Conservation (phyloP, 495 filamentous ascomycete species). For the Parathielavia appendiculata region DNA sequence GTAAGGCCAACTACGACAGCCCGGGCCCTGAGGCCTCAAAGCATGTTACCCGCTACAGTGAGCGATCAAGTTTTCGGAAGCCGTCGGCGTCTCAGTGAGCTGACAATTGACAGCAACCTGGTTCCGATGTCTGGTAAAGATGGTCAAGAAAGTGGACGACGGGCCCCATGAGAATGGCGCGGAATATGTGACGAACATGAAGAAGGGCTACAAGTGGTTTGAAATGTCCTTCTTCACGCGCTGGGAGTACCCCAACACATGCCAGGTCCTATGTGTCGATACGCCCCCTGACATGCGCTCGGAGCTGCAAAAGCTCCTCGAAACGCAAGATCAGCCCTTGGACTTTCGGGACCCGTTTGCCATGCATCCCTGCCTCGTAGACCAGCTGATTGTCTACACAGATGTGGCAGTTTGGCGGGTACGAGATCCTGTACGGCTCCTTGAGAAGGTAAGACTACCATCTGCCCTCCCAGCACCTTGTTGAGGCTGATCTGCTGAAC, state of each 20-base stretch:
- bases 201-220: slow-evolving; percentile 22
- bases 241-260: slow-evolving; percentile 15
- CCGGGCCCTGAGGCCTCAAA: not conserved
- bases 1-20: slow-evolving; percentile 13
- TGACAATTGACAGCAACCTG: slow-evolving; percentile 20
- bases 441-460: slow-evolving; percentile 20
- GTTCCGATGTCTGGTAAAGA: slow-evolving; percentile 23
- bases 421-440: slow-evolving; percentile 21
- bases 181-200: slow-evolving; percentile 15
- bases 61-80: no score
- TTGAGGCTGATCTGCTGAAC: no score
- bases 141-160: slow-evolving; percentile 18
- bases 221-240: slow-evolving; percentile 26
- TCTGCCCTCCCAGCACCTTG: not conserved
- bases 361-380: slow-evolving; percentile 23
- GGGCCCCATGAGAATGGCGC: slow-evolving; percentile 12
- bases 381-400: slow-evolving; percentile 18
- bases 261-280: slow-evolving; percentile 22
- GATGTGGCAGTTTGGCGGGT: slow-evolving; percentile 26
- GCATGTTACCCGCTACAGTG: slow-evolving; percentile 14
- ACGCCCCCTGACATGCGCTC: slow-evolving; percentile 12
- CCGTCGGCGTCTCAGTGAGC: no score
- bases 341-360: slow-evolving; percentile 21
- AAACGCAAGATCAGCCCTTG: not conserved
- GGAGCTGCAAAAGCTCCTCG: slow-evolving; percentile 2